Evolutionary conservation across 2,329 filamentous ascomycete genomes (phyloP).

Genomic region (Pseudocercospora macadamiae): DNA sequence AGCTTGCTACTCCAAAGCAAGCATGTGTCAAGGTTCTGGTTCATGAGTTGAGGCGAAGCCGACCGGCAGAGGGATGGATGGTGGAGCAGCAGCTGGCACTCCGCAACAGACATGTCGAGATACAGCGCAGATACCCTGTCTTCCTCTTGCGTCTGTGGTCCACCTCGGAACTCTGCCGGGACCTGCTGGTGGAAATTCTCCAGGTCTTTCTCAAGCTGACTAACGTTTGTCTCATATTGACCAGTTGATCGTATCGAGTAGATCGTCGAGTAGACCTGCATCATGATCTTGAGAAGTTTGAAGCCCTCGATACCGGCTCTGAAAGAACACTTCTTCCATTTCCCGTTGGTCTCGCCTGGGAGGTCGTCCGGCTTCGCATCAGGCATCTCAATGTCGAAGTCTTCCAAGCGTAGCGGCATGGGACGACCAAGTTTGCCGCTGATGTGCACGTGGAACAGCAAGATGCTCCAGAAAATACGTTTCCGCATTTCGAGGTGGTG

Average conservation of each 20-base stretch:
- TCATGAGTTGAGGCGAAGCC: conserved; percentile 62
- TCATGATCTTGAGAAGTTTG: conserved; percentile 66
- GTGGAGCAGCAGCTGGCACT: conserved; percentile 55
- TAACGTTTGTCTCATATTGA: conserved; percentile 64
- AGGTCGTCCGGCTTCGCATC: conserved; percentile 71
- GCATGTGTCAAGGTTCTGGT: conserved; percentile 59
- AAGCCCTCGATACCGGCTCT: conserved; percentile 67
- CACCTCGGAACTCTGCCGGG: conserved; percentile 62
- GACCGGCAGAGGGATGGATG: conserved; percentile 57
- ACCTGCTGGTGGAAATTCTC: conserved; percentile 65
- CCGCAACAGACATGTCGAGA: conserved; percentile 52
- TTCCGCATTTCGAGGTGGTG: conserved; percentile 77
- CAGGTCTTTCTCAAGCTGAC: conserved; percentile 67
- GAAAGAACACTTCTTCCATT: conserved; percentile 65
- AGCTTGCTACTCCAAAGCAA: conserved; percentile 68
- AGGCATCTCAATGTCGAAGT: conserved; percentile 79
- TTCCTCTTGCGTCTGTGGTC: conserved; percentile 48
- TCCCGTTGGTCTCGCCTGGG: conserved; percentile 59
- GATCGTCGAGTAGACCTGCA: conserved; percentile 76
- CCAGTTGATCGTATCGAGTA: conserved; percentile 65
- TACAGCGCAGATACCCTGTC: conserved; percentile 54
- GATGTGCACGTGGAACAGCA: conserved; percentile 68
- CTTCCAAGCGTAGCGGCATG: conserved; percentile 72
- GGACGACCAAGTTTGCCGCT: conserved; percentile 76
- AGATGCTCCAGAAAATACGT: conserved; percentile 74